A percentile compares a stretch with the other conserved stretches of the same genome.
phyloP scores from a whole-genome alignment of 345 rosid species.

The Carallia brachiata region DNA sequence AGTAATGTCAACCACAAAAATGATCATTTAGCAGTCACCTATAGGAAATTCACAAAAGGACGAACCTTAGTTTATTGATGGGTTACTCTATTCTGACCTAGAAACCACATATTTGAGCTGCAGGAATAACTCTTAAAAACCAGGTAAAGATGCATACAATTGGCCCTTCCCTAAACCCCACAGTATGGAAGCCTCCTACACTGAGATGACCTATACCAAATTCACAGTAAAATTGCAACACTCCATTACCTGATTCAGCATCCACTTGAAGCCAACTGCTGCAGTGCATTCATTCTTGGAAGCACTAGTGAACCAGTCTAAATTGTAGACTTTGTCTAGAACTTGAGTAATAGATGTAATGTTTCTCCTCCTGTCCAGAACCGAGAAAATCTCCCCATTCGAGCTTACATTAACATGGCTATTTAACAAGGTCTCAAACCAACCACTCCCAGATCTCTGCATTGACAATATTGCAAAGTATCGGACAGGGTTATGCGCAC shows the following conservation, averaged over 20 bases:
- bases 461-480: slow-evolving; percentile 74
- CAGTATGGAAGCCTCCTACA: too few relatives aligned
- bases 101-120: too few relatives aligned
- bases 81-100: too few relatives aligned
- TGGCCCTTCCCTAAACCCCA: too few relatives aligned
- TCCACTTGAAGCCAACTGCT: slow-evolving; percentile 91
- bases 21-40: not conserved
- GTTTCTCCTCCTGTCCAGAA: slow-evolving; percentile 52
- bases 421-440: slow-evolving; percentile 89
- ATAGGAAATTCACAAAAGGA: too few relatives aligned
- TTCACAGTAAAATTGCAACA: not conserved
- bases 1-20: not conserved
- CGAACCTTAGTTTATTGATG: too few relatives aligned
- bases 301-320: slow-evolving; percentile 79
- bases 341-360: slow-evolving; percentile 52
- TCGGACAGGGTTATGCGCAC: slow-evolving; percentile 61
- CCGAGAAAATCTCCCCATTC: slow-evolving; percentile 80
- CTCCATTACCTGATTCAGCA: slow-evolving; percentile 77
- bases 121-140: too few relatives aligned
- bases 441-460: slow-evolving; percentile 98
- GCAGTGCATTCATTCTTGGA: slow-evolving; percentile 88
- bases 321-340: slow-evolving; percentile 70
- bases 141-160: too few relatives aligned
- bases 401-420: slow-evolving; percentile 81
- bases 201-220: not conserved